A percentile compares a stretch with the other conserved stretches of the same genome.
Evolutionary conservation across 2,329 filamentous ascomycete genomes (phyloP).

Genomic region (Fusarium nygamai): DNA sequence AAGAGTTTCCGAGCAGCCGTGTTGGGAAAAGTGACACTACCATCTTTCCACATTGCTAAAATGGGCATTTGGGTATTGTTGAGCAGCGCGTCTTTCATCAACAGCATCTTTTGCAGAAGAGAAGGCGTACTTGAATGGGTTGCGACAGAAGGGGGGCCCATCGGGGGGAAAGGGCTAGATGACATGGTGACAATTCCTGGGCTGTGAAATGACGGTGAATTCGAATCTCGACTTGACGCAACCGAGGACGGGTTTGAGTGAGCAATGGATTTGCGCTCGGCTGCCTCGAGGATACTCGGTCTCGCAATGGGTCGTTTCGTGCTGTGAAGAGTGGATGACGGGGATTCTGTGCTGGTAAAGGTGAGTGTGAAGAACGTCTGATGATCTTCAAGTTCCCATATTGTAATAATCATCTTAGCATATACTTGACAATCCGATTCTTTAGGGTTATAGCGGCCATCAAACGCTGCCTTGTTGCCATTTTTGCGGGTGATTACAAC

Average conservation of each 20-base stretch:
- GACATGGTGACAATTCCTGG: conserved; percentile 65
- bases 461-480: conserved; percentile 52
- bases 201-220: conserved; percentile 58
- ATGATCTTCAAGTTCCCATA: conserved; percentile 75
- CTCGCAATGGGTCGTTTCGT: conserved; percentile 53
- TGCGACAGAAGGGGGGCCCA: conserved; percentile 69
- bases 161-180: conserved; percentile 70
- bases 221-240: conserved; percentile 59
- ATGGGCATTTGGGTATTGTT: conserved; percentile 80
- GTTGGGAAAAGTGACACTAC: conserved; percentile 78
- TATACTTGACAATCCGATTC: conserved; percentile 58
- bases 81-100: conserved; percentile 81
- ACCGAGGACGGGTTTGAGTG: conserved; percentile 59
- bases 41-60: conserved; percentile 83
- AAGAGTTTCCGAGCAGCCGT: conserved; percentile 68
- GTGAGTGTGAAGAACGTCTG: conserved; percentile 78
- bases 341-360: conserved; percentile 70
- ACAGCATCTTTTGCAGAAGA: conserved; percentile 75
- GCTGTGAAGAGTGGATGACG: conserved; percentile 45
- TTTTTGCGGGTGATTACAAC: conserved; percentile 69
- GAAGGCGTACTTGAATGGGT: conserved; percentile 68
- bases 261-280: conserved; percentile 56
- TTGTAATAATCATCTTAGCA: conserved; percentile 80
- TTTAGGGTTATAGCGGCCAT: conserved; percentile 48
- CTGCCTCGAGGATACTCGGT: conserved; percentile 55